Conservation (phyloP, 345 rosid genomes). For the Bruguiera sexangula region DNA sequence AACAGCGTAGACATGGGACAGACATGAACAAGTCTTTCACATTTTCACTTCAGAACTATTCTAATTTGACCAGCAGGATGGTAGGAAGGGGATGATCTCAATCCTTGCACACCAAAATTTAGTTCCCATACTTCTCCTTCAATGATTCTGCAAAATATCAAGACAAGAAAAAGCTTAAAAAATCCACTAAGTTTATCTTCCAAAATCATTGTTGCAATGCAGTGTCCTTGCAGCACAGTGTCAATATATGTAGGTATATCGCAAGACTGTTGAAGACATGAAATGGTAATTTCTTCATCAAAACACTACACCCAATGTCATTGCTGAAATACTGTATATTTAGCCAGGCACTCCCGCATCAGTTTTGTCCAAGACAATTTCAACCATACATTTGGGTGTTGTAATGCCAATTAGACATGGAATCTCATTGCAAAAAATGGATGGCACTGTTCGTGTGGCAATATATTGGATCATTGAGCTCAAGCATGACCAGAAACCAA, state of each 20-base stretch:
- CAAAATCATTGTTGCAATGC: background rate
- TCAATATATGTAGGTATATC: background rate
- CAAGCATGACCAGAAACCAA: background rate
- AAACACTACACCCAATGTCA: too few relatives aligned
- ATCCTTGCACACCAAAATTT: constrained; percentile 10
- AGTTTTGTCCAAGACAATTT: background rate
- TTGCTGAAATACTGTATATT: too few relatives aligned
- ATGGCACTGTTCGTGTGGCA: background rate
- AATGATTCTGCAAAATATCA: constrained; percentile 27
- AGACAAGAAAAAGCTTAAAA: background rate
- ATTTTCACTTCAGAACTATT: background rate
- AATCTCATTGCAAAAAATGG: background rate
- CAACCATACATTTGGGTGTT: background rate
- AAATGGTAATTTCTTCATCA: too few relatives aligned
- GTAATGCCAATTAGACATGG: background rate
- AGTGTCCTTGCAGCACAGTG: background rate
- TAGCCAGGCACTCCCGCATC: background rate
- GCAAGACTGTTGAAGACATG: background rate
- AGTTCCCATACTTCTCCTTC: constrained; percentile 31
- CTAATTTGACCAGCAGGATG: background rate
- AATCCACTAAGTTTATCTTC: background rate
- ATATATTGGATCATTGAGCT: background rate
- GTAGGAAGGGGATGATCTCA: background rate
- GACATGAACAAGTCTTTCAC: background rate
- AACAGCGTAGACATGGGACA: background rate